Evolutionary conservation across 140 eudicot species (phyloP).

Genomic region (Flaveria floridana): DNA sequence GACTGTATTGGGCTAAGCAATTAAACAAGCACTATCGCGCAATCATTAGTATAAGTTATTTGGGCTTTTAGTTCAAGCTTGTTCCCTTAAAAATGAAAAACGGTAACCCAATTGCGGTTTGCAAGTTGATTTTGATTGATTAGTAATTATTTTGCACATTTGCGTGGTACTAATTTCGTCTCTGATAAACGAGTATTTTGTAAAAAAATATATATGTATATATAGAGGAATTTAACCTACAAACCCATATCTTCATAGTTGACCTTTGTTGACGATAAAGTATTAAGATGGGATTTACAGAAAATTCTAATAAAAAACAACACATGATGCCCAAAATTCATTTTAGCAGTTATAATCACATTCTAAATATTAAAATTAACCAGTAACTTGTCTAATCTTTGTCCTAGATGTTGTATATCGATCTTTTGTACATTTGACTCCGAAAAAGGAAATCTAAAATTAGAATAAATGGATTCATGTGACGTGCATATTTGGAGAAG

Average conservation of each 20-base stretch:
- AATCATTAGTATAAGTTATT: background rate
- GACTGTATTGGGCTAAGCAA: background rate
- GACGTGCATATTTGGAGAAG: constrained; percentile 21
- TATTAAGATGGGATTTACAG: too few relatives aligned
- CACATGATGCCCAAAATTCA: background rate
- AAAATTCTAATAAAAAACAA: too few relatives aligned
- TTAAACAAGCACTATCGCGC: background rate
- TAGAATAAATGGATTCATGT: constrained; percentile 9
- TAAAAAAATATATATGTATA: too few relatives aligned
- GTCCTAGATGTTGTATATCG: background rate
- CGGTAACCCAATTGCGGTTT: too few relatives aligned
- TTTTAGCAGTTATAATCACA: background rate
- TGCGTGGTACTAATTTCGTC: too few relatives aligned
- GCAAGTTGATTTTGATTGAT: too few relatives aligned
- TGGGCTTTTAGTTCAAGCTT: background rate
- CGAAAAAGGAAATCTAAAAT: background rate
- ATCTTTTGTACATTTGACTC: background rate
- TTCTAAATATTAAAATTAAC: background rate
- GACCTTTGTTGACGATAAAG: too few relatives aligned
- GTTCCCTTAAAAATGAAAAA: background rate
- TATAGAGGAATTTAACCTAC: too few relatives aligned
- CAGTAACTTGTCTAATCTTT: too few relatives aligned
- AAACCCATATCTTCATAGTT: too few relatives aligned
- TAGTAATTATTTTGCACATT: too few relatives aligned
- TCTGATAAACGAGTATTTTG: too few relatives aligned